phyloP scores from a whole-genome alignment of 2,329 filamentous ascomycete genomes.

The Xylariaceae sp. region DNA sequence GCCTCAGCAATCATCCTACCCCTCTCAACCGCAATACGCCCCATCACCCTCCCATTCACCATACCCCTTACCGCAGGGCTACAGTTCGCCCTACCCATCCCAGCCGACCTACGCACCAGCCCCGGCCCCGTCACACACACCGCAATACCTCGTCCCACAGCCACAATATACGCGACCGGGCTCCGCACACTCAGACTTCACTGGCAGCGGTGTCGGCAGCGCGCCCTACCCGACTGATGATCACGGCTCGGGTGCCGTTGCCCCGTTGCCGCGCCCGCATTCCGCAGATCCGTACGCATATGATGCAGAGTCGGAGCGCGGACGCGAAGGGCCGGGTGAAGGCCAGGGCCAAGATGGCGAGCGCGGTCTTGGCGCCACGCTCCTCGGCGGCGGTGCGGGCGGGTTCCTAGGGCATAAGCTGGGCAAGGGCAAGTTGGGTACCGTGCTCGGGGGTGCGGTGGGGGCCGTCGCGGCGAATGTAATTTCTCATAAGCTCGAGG shows the following conservation, averaged over 20 bases:
- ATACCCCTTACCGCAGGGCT: conserved; percentile 23
- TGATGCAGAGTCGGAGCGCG: conserved; percentile 14
- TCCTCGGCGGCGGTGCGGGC: conserved; percentile 56
- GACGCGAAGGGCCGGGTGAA: conserved; percentile 1
- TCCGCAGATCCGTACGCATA: conserved; percentile 32
- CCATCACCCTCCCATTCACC: conserved; percentile 22
- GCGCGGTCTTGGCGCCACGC: conserved; percentile 56
- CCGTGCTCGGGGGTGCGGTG: conserved; percentile 54
- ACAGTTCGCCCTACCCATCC: conserved; percentile 20
- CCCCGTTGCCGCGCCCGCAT: conserved; percentile 28
- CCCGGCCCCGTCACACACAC: conserved; percentile 21
- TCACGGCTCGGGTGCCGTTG: not conserved
- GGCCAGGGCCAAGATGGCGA: conserved; percentile 47
- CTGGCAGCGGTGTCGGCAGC: conserved; percentile 6
- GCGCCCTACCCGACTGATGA: conserved; percentile 18
- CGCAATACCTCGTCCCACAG: conserved; percentile 29
- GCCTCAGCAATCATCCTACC: conserved; percentile 21
- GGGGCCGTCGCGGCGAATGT: conserved; percentile 60
- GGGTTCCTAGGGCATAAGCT: conserved; percentile 57
- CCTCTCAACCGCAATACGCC: conserved; percentile 26
- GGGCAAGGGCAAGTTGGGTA: conserved; percentile 56
- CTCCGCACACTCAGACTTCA: conserved; percentile 34
- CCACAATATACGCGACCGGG: conserved; percentile 33
- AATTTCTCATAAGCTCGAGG: conserved; percentile 48
- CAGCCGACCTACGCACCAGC: conserved; percentile 28